Conservation (phyloP, 768 basidiomycete species). For the Tulasnella sp. region DNA sequence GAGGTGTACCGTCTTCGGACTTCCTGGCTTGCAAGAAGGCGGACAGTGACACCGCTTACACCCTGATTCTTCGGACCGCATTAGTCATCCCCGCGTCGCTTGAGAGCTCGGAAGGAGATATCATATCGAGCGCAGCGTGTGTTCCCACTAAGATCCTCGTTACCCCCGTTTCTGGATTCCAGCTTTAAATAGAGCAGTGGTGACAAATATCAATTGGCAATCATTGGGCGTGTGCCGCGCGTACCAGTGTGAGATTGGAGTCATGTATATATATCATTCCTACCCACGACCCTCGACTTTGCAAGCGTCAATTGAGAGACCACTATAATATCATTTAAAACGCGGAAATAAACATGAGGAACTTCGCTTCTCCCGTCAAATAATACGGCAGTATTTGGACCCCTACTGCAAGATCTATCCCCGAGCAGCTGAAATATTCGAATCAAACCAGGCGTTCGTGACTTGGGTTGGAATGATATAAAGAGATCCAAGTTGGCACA, state of each 20-base stretch:
- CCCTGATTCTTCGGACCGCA: not conserved
- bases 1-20: not conserved
- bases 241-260: no score
- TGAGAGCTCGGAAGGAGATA: not conserved
- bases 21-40: not conserved
- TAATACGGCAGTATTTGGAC: not conserved
- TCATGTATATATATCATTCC: no score
- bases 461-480: no score
- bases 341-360: not conserved
- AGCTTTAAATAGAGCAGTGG: not conserved
- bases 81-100: not conserved
- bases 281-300: not conserved
- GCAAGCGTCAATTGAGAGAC: not conserved
- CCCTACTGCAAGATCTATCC: not conserved
- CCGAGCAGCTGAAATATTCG: no score
- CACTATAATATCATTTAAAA: not conserved
- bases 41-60: not conserved
- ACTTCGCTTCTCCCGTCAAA: not conserved
- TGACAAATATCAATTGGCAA: not conserved
- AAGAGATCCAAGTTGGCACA: no score
- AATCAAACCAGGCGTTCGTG: no score
- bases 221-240: not conserved
- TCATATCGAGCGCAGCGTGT: not conserved
- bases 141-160: not conserved
- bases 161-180: not conserved